These are phyloP conservation scores for Brassica carinata DNA, from an alignment of 345 rosid genomes.

Conservation along the genomic window DNA sequence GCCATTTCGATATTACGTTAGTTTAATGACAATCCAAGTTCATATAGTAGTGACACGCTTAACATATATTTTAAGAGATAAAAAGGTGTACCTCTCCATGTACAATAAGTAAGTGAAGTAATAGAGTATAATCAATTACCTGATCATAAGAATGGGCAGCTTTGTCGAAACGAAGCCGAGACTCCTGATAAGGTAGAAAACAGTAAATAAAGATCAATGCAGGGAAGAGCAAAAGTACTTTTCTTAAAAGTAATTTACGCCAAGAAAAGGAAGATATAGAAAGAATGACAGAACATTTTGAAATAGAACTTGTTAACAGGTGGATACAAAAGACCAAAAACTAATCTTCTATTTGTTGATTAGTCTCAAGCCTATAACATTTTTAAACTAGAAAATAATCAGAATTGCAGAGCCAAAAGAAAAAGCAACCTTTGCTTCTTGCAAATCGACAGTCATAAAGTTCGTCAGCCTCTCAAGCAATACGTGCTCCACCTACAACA, in stretches of 20 bases:
- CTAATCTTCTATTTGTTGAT: neutral
- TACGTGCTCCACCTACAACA: slow-evolving; percentile 74
- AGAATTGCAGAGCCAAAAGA: neutral
- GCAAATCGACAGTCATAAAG: slow-evolving; percentile 68
- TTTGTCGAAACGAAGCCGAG: slow-evolving; percentile 66
- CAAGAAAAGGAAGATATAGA: neutral
- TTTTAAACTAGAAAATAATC: neutral
- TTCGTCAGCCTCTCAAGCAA: slow-evolving; percentile 65
- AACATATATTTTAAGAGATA: neutral
- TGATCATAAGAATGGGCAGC: slow-evolving; percentile 68
- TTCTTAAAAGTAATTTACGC: neutral
- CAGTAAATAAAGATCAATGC: slow-evolving; percentile 9
- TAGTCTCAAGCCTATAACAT: neutral
- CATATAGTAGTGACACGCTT: neutral
- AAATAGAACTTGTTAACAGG: neutral
- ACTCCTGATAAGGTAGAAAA: slow-evolving; percentile 55
- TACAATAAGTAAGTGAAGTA: slow-evolving; percentile 14
- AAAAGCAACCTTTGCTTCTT: slow-evolving; percentile 63
- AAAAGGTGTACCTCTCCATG: neutral
- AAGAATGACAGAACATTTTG: neutral
- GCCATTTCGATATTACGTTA: neutral
- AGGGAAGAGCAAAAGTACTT: neutral
- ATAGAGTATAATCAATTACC: slow-evolving; percentile 48
- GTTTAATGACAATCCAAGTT: neutral
- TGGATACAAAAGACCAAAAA: neutral